phyloP scores from a whole-genome alignment of 768 basidiomycete genomes.

The Porpolomopsis calyptriformis region DNA sequence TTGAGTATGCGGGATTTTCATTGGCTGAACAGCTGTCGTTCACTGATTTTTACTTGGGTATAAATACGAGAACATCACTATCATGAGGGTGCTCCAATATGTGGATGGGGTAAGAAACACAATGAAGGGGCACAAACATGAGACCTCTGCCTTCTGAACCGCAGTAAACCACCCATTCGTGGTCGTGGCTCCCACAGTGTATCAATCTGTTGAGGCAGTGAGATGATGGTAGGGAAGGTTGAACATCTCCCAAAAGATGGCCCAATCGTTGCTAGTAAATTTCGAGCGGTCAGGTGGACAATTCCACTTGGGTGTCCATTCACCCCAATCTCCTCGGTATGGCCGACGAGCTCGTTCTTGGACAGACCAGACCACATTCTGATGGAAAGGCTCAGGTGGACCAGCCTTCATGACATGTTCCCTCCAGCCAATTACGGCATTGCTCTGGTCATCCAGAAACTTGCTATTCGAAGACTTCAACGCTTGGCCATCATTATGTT shows the following conservation, averaged over 20 bases:
- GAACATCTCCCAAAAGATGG: slow-evolving; percentile 1
- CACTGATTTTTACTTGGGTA: too few relatives aligned
- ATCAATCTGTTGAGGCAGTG: too few relatives aligned
- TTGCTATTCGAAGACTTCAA: not conserved
- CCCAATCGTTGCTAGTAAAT: slow-evolving; percentile 5
- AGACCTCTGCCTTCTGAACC: too few relatives aligned
- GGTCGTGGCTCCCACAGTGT: too few relatives aligned
- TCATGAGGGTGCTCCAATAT: too few relatives aligned
- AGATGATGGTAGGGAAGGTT: slow-evolving; percentile 2
- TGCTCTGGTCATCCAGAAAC: slow-evolving; percentile 1
- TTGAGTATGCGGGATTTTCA: too few relatives aligned
- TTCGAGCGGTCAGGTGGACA: slow-evolving; percentile 3
- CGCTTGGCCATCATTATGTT: not conserved
- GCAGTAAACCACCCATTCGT: too few relatives aligned
- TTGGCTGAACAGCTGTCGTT: too few relatives aligned
- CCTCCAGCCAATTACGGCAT: slow-evolving; percentile 2
- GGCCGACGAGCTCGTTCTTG: not conserved
- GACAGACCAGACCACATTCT: not conserved
- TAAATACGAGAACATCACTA: too few relatives aligned
- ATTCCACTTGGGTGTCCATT: not conserved
- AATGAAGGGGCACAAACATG: too few relatives aligned
- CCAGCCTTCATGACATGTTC: not conserved
- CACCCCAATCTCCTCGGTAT: slow-evolving; percentile 2
- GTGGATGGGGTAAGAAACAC: too few relatives aligned
- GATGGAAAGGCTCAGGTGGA: not conserved